These are phyloP conservation scores for Boletus sp. DNA, from an alignment of 768 basidiomycete genomes.

Conservation along the genomic window DNA sequence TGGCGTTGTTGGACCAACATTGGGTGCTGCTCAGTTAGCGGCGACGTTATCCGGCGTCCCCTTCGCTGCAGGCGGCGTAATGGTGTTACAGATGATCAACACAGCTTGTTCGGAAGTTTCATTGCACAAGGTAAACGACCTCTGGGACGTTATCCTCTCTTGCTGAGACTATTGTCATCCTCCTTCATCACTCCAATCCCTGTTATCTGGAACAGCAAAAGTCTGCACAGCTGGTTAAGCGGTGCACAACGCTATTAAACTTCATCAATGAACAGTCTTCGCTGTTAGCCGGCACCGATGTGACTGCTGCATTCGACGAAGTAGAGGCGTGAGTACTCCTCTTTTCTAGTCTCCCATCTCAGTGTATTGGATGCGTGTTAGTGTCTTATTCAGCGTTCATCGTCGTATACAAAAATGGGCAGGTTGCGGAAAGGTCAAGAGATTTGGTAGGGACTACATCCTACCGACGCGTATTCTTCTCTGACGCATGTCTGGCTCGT, in stretches of 20 bases:
- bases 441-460: constrained; percentile 34
- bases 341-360: background rate
- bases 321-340: constrained; percentile 38
- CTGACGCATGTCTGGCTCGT: background rate
- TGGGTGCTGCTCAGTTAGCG: constrained; percentile 40
- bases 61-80: constrained; percentile 42
- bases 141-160: background rate
- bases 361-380: constrained; percentile 14
- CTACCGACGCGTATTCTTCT: background rate
- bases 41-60: constrained; percentile 45
- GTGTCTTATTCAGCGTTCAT: constrained; percentile 41
- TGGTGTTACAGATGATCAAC: constrained; percentile 44
- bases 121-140: constrained; percentile 44
- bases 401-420: constrained; percentile 40
- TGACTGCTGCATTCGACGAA: constrained; percentile 41
- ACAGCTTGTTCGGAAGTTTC: constrained; percentile 43
- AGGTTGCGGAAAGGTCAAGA: constrained; percentile 35
- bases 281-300: constrained; percentile 39
- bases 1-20: constrained; percentile 8
- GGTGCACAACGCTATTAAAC: constrained; percentile 39
- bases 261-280: constrained; percentile 40
- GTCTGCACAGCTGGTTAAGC: constrained; percentile 39
- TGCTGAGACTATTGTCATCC: background rate
- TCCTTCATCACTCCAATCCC: background rate
- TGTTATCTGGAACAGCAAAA: constrained; percentile 35